Base-by-base conservation (phyloP, 176 grass and related monocot species). In the Luzula sylvatica region DNA sequence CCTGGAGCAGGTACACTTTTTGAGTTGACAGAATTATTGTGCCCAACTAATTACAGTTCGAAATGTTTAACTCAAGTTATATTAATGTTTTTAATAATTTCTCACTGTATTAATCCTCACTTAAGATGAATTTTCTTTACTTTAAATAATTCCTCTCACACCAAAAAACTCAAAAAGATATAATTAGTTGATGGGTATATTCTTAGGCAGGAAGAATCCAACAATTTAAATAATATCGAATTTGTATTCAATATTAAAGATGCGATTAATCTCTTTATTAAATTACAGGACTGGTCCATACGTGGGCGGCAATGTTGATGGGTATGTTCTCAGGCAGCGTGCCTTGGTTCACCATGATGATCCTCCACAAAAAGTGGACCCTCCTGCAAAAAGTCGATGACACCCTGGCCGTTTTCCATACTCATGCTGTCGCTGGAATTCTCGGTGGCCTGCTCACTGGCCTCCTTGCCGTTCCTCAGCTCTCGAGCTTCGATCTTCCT, bases 341-440 rank as follows among this genome's bases (percentile, higher is more conserved):
- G n/a, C 83, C 83, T 8, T 87, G 83, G 83, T 87, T 87, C 57
- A 82, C 73, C 24, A 87, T 87, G 83, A 87, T 87, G 83, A 74
- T 87, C 69, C 83, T 87, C 42, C 83, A 78, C 65, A 87, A 87
- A 66, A 87, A 87, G 26, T 78, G 69, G 17, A 49, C 78, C 2
- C 78, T 87, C 32, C 83, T 87, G 7, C 79, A 73, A 58, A 56
- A 52, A 15, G 78, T 87, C 5, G 83, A 87, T 47, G 83, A 87
- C 57, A 87, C 83, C 0, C 83, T 87, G 6, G 78, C 26, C 1
- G 83, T 87, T 6, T 87, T 87, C 73, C 83, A 87, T 48, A 87
- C 83, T 0, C 83, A 87, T 26, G 83, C 78, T 11, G 83, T 87
- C 9, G 83, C 83, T 29, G 83, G 83, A 0, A 38, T 87, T n/a